phyloP scores from a whole-genome alignment of 441 rosid species.

The Bocquillonia castaneifolia region DNA sequence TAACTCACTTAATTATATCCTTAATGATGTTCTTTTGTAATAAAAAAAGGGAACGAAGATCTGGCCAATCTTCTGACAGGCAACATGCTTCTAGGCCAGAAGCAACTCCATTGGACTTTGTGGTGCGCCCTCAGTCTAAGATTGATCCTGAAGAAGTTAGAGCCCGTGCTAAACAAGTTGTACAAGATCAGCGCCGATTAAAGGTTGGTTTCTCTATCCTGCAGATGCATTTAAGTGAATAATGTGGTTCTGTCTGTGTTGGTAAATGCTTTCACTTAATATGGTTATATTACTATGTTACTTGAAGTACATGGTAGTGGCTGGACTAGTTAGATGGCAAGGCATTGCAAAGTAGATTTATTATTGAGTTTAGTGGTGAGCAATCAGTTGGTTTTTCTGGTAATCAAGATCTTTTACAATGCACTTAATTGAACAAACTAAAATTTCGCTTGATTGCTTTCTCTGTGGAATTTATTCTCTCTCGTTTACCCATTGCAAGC shows the following conservation, averaged over 20 bases:
- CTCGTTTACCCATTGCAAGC: too few species aligned
- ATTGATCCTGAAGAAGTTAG: conserved; percentile 81
- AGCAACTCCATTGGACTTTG: conserved; percentile 89
- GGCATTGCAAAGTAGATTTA: not conserved
- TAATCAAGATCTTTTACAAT: too few species aligned
- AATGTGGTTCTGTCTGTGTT: not conserved
- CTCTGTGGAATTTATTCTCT: too few species aligned
- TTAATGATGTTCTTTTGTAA: conserved; percentile 9
- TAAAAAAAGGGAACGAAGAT: conserved; percentile 51
- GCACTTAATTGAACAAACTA: too few species aligned
- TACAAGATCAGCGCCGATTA: conserved; percentile 82
- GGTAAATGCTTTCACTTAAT: not conserved
- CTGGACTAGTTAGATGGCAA: not conserved
- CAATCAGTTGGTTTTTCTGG: too few species aligned
- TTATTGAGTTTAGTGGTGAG: not conserved
- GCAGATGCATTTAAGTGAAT: not conserved
- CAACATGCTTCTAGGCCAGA: conserved; percentile 81
- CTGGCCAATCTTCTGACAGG: conserved; percentile 68
- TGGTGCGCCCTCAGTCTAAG: conserved; percentile 93
- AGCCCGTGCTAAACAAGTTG: conserved; percentile 75
- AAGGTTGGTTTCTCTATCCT: conserved; percentile 54
- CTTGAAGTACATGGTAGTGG: too few species aligned
- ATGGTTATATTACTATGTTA: not conserved
- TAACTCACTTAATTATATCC: not conserved
- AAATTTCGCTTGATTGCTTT: too few species aligned